A percentile compares a stretch with the other conserved stretches of the same genome.
phyloP scores from a whole-genome alignment of 495 filamentous ascomycete genomes.

The Aspergillus carlsbadensis region DNA sequence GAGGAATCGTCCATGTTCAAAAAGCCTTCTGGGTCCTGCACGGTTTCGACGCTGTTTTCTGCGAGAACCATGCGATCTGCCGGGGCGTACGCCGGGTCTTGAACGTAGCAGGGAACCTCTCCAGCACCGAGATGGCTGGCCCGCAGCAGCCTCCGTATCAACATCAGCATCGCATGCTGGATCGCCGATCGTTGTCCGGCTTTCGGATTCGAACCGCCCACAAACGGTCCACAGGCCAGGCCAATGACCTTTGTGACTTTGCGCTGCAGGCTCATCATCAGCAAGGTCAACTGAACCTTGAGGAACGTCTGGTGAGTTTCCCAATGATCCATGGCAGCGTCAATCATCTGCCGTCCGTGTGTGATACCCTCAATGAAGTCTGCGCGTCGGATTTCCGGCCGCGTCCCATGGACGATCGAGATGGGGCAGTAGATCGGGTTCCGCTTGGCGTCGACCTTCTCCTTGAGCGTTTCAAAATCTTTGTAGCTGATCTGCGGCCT shows the following conservation, averaged over 20 bases:
- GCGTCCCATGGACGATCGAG: not conserved
- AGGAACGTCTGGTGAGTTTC: not conserved
- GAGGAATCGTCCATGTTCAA: conserved; percentile 24
- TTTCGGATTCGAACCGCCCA: not conserved
- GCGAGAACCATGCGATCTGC: conserved; percentile 19
- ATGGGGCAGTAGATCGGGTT: not conserved
- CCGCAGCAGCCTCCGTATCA: not conserved
- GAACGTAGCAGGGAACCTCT: conserved; percentile 15
- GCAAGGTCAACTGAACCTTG: not conserved
- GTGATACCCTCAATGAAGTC: too few relatives aligned
- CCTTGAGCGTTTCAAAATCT: not conserved
- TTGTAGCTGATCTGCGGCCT: not conserved
- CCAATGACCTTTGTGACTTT: conserved; percentile 21
- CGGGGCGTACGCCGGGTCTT: conserved; percentile 27
- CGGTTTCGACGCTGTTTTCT: conserved; percentile 7
- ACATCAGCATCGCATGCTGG: conserved; percentile 4
- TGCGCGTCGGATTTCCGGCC: too few relatives aligned
- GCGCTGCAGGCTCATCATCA: not conserved
- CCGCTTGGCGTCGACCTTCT: not conserved
- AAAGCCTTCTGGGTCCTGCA: conserved; percentile 30
- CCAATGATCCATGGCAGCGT: conserved; percentile 3
- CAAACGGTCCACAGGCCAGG: conserved; percentile 18
- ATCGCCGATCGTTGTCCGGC: not conserved
- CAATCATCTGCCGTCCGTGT: too few relatives aligned
- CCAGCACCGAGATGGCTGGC: not conserved